A percentile compares a stretch with the other conserved stretches of the same genome.
Evolutionary conservation across 305 asterid genomes (phyloP).

Genomic region (Fraxinus ornus): DNA sequence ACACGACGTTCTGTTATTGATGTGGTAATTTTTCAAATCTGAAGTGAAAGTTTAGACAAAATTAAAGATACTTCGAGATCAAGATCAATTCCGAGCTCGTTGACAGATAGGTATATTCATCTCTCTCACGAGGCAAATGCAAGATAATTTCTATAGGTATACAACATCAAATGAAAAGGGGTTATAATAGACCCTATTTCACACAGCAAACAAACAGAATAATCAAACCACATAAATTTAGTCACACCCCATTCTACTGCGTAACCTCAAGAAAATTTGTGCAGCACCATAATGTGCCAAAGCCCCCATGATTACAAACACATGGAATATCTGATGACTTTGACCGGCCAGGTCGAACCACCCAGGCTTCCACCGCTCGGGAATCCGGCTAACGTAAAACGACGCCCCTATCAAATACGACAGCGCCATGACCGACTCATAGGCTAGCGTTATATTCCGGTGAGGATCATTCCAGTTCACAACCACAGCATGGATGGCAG

Average conservation of each 20-base stretch:
- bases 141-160: not conserved
- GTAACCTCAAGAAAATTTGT: slow-evolving; percentile 54
- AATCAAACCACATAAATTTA: not conserved
- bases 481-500: slow-evolving; percentile 59
- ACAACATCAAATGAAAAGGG: not conserved
- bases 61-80: not conserved
- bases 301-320: slow-evolving; percentile 84
- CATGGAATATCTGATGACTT: slow-evolving; percentile 90
- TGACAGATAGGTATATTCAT: not conserved
- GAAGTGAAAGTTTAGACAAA: not conserved
- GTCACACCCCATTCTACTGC: slow-evolving; percentile 50
- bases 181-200: not conserved
- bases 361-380: slow-evolving; percentile 91
- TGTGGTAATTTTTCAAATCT: not conserved
- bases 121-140: not conserved
- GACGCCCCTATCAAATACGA: slow-evolving; percentile 67
- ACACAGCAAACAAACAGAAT: not conserved
- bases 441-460: slow-evolving; percentile 46
- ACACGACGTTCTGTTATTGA: not conserved
- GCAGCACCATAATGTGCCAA: slow-evolving; percentile 95
- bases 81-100: not conserved
- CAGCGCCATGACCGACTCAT: slow-evolving; percentile 71
- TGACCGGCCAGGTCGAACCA: slow-evolving; percentile 90
- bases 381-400: slow-evolving; percentile 63
- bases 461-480: slow-evolving; percentile 77